Base-by-base conservation (phyloP, 2,329 filamentous ascomycete species). In the Fusarium coicis region DNA sequence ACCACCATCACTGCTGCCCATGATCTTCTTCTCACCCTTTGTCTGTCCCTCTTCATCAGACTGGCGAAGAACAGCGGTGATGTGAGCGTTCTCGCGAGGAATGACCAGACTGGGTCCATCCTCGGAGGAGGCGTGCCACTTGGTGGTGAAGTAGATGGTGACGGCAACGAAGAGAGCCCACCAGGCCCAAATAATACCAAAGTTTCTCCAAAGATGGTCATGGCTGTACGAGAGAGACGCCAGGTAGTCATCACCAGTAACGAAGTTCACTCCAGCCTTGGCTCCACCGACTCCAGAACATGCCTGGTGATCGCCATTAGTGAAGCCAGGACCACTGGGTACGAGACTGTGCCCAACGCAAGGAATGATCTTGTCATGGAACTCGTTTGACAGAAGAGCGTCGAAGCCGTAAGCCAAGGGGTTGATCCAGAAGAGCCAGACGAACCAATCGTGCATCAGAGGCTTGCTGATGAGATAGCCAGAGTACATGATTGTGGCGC, bases 341-440 rank as follows among this genome's bases (percentile, higher is more conserved):
- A 90, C 82, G 10, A 90, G 79, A 66, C 87, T 88, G 34, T 68
- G 70, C 5, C 81, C 84, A 7, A 85, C 85, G 64, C 89, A 90
- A 2, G 83, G 81, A 23, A 90, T 85, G 5, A 76, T 83, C 76
- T 92, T 82, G 39, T 81, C 82, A 70, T 92, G 86, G 64, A 94
- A 93, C 77, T 95, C 92, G 74, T 94, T 94, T 1, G 90, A 85
- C 76, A 94, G 85, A 1, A 95, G 80, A 0, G 87, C 88, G 72
- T 93, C 90, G 64, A 93, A 94, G 0, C 86, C 90, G 65, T 93
- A 94, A 1, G 92, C 88, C 7, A 94, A 82, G 0, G 92, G 92
- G 70, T 92, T 87, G 28, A 92, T 87, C 88, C 89, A 91, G 68
- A 86, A 90, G 7, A 92, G 78, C 90, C 90, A 92, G 7, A 84